These are phyloP conservation scores for Sphaerulina populicola DNA, from an alignment of 2,329 filamentous ascomycete species.

Conservation along the genomic window DNA sequence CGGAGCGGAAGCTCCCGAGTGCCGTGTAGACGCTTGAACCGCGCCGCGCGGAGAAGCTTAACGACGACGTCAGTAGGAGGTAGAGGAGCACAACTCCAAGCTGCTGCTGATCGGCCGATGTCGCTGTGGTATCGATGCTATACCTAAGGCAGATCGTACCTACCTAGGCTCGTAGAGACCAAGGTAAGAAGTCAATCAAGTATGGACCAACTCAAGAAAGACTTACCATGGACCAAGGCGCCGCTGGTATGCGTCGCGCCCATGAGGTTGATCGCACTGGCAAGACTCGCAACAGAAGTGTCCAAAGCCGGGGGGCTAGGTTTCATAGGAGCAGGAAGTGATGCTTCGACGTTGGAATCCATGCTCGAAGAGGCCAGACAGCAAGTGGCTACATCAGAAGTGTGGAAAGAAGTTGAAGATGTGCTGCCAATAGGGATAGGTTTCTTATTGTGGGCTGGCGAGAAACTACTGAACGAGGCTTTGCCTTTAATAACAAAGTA, in stretches of 20 bases:
- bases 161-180: not conserved
- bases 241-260: conserved; percentile 57
- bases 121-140: conserved; percentile 5
- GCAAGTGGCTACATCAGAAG: conserved; percentile 22
- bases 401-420: conserved; percentile 16
- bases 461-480: conserved; percentile 36
- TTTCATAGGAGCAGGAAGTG: conserved; percentile 41
- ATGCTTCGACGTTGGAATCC: conserved; percentile 31
- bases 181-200: not conserved
- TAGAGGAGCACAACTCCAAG: not conserved
- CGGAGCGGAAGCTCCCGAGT: no score
- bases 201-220: conserved; percentile 22
- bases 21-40: not conserved
- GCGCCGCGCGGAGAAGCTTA: conserved; percentile 1
- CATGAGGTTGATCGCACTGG: conserved; percentile 57
- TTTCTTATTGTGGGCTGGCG: conserved; percentile 50
- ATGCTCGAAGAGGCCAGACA: conserved; percentile 27
- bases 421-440: conserved; percentile 51
- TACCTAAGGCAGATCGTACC: not conserved
- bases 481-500: conserved; percentile 44
- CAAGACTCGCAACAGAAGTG: conserved; percentile 52
- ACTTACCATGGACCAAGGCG: conserved; percentile 51
- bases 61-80: conserved; percentile 6
- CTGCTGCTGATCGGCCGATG: conserved; percentile 9
- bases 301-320: conserved; percentile 46